phyloP scores from a whole-genome alignment of 202 grass and related monocot genomes.

The Elaeis oleifera region DNA sequence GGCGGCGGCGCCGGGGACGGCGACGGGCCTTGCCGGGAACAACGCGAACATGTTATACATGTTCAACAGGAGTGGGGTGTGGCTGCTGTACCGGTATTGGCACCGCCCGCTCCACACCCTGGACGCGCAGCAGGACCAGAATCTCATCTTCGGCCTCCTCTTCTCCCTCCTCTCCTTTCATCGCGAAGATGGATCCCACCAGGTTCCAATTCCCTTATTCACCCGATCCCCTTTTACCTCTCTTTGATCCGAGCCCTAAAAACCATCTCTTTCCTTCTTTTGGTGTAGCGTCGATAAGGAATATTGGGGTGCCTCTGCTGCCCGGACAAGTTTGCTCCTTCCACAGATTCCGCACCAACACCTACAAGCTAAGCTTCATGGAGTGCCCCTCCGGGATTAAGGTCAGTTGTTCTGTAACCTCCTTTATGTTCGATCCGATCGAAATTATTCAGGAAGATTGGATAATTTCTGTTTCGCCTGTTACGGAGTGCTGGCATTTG shows the following conservation, averaged over 20 bases:
- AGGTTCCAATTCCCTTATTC: slow-evolving; percentile 19
- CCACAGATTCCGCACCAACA: slow-evolving; percentile 83
- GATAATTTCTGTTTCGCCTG: too few species aligned
- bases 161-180: slow-evolving; percentile 58
- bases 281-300: slow-evolving; percentile 59
- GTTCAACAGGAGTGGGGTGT: slow-evolving; percentile 83
- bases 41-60: slow-evolving; percentile 82
- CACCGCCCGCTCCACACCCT: slow-evolving; percentile 71
- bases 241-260: slow-evolving; percentile 1
- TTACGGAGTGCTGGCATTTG: too few species aligned
- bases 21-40: slow-evolving; percentile 52
- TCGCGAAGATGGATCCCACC: slow-evolving; percentile 81
- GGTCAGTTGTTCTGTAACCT: slow-evolving; percentile 34
- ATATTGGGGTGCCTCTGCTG: slow-evolving; percentile 69
- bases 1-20: slow-evolving; percentile 60
- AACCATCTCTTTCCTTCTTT: neutral
- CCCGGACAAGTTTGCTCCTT: slow-evolving; percentile 82
- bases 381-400: slow-evolving; percentile 88
- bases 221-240: neutral
- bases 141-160: slow-evolving; percentile 97
- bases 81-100: slow-evolving; percentile 94
- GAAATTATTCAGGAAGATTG: too few species aligned
- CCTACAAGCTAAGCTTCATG: slow-evolving; percentile 86
- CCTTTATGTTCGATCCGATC: neutral
- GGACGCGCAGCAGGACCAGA: slow-evolving; percentile 63